These are phyloP conservation scores for Melanomma pulvis-pyrius DNA, from an alignment of 495 filamentous ascomycete genomes.

Conservation along the genomic window DNA sequence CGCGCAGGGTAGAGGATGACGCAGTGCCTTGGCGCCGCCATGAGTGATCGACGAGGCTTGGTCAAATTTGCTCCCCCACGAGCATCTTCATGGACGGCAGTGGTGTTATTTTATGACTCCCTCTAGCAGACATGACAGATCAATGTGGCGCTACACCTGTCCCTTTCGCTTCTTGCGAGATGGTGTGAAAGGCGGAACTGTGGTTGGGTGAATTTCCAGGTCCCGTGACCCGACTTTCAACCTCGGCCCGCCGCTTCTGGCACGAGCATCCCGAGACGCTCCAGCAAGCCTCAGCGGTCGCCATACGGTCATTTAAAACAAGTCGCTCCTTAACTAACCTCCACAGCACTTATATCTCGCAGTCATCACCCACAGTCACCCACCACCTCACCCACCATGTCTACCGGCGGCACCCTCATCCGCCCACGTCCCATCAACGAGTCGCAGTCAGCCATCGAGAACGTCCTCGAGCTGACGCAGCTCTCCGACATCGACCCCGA, in stretches of 20 bases:
- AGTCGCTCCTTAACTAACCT: not conserved
- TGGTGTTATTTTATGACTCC: too few relatives aligned
- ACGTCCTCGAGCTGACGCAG: constrained; percentile 80
- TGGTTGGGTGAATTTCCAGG: not conserved
- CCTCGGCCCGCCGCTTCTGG: not conserved
- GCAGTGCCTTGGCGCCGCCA: not conserved
- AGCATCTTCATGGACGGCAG: too few relatives aligned
- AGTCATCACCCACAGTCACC: not conserved
- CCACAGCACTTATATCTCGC: not conserved
- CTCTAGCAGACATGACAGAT: too few relatives aligned
- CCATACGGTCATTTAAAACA: not conserved
- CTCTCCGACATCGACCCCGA: constrained; percentile 77
- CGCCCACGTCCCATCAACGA: constrained; percentile 71
- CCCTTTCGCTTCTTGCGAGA: too few relatives aligned
- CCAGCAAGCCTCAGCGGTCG: not conserved
- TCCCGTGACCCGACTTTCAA: not conserved
- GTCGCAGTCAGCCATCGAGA: constrained; percentile 81
- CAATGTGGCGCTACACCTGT: too few relatives aligned
- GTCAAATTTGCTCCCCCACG: too few relatives aligned
- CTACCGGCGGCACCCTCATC: constrained; percentile 67
- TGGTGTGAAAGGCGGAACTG: not conserved
- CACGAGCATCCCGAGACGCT: not conserved
- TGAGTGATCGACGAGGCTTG: not conserved
- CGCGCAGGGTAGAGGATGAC: not conserved
- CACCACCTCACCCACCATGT: constrained; percentile 25